These are phyloP conservation scores for Globisporangium uncinulatum DNA, from an alignment of 352 stramenopile species.

Conservation along the genomic window DNA sequence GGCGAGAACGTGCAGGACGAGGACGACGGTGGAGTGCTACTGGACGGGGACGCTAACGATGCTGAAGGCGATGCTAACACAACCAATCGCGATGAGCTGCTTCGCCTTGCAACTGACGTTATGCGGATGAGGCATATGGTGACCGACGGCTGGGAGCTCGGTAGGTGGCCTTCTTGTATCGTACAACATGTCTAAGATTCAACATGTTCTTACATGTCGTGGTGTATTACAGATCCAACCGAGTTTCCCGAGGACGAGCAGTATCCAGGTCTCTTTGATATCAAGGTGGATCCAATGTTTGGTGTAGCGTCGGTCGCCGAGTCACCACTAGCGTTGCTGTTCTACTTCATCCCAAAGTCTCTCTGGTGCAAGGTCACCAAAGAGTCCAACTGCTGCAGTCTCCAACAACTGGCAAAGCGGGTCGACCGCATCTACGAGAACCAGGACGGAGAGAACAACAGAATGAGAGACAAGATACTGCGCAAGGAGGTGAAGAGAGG, in stretches of 20 bases:
- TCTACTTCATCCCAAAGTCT: not conserved
- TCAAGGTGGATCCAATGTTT: no score
- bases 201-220: no score
- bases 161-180: no score
- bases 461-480: not conserved
- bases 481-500: not conserved
- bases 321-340: not conserved
- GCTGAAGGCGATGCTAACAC: no score
- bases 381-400: not conserved
- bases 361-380: not conserved
- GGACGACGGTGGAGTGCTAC: not conserved
- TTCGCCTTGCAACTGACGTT: not conserved
- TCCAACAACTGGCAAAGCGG: not conserved
- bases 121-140: no score
- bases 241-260: no score
- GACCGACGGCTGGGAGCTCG: no score
- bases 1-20: not conserved
- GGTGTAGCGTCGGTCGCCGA: not conserved
- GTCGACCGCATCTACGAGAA: not conserved
- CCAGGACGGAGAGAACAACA: not conserved
- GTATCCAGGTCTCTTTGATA: no score
- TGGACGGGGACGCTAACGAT: not conserved
- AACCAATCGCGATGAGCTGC: not conserved
- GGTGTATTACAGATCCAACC: no score
- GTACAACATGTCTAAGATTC: no score